Conservation (phyloP, 257 asterid species). For the Nicotiana benthamiana region DNA sequence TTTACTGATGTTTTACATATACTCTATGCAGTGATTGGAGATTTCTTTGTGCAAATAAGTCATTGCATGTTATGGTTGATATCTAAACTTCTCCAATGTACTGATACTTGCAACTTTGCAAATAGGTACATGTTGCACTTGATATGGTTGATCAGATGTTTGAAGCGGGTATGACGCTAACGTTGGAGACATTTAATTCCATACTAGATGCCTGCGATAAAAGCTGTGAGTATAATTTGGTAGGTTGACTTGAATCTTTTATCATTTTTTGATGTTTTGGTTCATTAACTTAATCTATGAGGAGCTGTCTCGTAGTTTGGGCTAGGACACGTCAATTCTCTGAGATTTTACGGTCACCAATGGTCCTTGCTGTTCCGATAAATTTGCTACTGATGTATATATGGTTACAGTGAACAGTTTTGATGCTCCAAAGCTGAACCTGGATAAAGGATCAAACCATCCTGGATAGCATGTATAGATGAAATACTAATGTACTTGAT, state of each 20-base stretch:
- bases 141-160: conserved; percentile 47
- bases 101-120: background rate
- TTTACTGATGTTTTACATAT: background rate
- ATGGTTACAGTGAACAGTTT: background rate
- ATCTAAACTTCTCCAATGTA: background rate
- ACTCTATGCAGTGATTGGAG: background rate
- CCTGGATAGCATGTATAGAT: background rate
- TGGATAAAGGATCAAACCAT: background rate
- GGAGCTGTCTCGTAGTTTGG: background rate
- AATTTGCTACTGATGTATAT: background rate
- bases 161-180: conserved; percentile 39
- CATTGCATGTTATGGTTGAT: background rate
- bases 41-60: background rate
- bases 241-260: conserved; percentile 22
- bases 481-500: background rate
- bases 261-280: conserved; percentile 5
- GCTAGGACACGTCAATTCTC: background rate
- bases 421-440: background rate
- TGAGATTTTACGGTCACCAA: background rate
- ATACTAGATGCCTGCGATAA: conserved; percentile 57
- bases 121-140: conserved; percentile 78
- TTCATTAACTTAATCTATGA: background rate
- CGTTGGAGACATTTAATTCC: conserved; percentile 44
- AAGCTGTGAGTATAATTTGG: conserved; percentile 80
- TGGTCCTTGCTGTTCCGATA: background rate